phyloP scores from a whole-genome alignment of 495 filamentous ascomycete species.

The Aspergillus mulundensis region DNA sequence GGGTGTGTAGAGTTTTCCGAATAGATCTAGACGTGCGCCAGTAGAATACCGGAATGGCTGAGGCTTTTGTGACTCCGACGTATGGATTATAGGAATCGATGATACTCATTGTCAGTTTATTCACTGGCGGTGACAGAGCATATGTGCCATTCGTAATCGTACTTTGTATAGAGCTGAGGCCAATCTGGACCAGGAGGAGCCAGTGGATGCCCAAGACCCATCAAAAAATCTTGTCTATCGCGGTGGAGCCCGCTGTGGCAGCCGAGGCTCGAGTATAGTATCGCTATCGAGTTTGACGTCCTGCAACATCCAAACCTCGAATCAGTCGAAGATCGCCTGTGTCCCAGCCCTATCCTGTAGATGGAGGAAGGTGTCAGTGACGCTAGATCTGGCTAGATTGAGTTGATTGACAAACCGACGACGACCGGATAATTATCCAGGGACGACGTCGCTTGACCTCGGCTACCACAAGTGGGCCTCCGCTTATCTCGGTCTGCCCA shows the following conservation, averaged over 20 bases:
- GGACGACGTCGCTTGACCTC: not conserved
- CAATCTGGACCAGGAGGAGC: not conserved
- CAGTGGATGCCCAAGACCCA: not conserved
- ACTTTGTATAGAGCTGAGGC: not conserved
- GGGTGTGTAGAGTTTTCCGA: not conserved
- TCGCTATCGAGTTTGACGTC: not conserved
- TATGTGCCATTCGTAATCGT: too few relatives aligned
- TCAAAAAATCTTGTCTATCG: not conserved
- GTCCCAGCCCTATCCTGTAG: not conserved
- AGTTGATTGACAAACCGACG: not conserved
- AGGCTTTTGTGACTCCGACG: too few relatives aligned
- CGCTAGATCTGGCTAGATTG: not conserved
- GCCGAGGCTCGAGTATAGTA: not conserved
- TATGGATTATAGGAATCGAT: too few relatives aligned
- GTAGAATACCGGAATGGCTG: too few relatives aligned
- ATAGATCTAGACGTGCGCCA: not conserved
- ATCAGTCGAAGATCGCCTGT: not conserved
- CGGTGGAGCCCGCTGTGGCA: not conserved
- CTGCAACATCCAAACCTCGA: not conserved
- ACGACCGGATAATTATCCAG: conserved; percentile 5
- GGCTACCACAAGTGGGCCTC: not conserved
- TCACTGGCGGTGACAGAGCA: too few relatives aligned
- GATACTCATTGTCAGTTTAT: too few relatives aligned
- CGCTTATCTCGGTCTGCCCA: not conserved
- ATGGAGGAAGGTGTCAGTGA: not conserved